Conservation (phyloP, 805 yeast species). For the Yarrowia sp. region DNA sequence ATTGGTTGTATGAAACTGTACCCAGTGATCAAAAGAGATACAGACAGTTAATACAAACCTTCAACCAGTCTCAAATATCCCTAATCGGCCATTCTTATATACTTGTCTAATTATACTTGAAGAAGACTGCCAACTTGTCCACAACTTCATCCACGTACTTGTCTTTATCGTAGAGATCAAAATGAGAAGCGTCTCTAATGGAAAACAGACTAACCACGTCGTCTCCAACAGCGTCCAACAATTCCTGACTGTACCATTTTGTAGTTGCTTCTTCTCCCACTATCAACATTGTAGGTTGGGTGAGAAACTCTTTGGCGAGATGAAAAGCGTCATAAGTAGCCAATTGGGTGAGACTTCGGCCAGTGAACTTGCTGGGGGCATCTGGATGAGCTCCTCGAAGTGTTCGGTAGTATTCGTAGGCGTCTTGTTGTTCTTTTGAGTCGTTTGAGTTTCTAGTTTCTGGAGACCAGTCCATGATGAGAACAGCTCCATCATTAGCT, state of each 20-base stretch:
- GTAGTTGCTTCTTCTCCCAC: constrained; percentile 11
- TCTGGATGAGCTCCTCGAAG: constrained; percentile 25
- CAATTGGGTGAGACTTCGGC: background rate
- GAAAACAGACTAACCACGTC: background rate
- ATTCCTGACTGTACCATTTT: background rate
- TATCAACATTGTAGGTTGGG: constrained; percentile 27
- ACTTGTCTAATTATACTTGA: background rate
- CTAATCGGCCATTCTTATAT: no score
- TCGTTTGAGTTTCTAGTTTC: background rate
- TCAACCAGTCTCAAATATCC: no score
- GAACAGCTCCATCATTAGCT: background rate
- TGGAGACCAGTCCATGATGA: background rate
- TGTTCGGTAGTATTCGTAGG: constrained; percentile 28
- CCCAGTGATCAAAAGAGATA: no score
- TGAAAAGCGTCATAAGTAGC: constrained; percentile 24
- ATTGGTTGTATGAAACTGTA: no score
- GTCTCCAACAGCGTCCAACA: background rate
- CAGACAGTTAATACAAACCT: no score
- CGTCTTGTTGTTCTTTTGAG: constrained; percentile 24
- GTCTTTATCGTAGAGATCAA: constrained; percentile 27
- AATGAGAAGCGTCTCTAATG: constrained; percentile 17
- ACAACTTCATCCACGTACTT: constrained; percentile 9
- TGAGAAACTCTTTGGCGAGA: constrained; percentile 14
- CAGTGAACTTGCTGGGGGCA: background rate
- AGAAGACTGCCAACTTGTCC: background rate